Conservation (phyloP, 2,329 filamentous ascomycete species). For the Pyrenochaeta sp. region DNA sequence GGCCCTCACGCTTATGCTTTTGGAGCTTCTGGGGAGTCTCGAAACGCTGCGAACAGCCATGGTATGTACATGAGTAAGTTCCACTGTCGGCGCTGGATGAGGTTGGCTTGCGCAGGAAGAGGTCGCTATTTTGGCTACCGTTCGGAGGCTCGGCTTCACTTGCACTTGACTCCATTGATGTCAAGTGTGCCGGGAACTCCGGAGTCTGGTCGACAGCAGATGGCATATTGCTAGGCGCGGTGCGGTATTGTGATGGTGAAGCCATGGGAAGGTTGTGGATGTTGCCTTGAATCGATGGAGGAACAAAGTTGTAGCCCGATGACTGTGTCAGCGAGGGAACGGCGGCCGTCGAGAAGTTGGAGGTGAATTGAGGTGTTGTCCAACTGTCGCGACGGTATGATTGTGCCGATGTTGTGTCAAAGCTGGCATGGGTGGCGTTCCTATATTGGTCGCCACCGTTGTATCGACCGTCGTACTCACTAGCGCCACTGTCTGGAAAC, state of each 20-base stretch:
- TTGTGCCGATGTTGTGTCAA: slow-evolving; percentile 46
- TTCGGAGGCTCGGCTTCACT: slow-evolving; percentile 60
- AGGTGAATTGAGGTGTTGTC: slow-evolving; percentile 46
- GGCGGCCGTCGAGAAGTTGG: slow-evolving; percentile 43
- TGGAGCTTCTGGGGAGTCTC: slow-evolving; percentile 86
- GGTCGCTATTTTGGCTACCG: slow-evolving; percentile 52
- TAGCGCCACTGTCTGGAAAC: slow-evolving; percentile 70
- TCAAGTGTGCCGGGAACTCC: slow-evolving; percentile 67
- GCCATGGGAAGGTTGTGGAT: slow-evolving; percentile 44
- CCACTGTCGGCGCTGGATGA: slow-evolving; percentile 78
- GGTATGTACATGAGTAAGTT: slow-evolving; percentile 96
- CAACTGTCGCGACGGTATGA: slow-evolving; percentile 46
- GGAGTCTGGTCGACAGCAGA: slow-evolving; percentile 56
- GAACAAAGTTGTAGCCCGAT: slow-evolving; percentile 57
- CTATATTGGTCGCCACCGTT: slow-evolving; percentile 53
- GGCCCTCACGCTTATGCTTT: slow-evolving; percentile 94
- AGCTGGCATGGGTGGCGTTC: slow-evolving; percentile 46
- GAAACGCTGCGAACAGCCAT: slow-evolving; percentile 87
- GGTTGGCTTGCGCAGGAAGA: slow-evolving; percentile 62
- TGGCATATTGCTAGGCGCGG: slow-evolving; percentile 38
- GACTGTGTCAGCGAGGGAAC: slow-evolving; percentile 38
- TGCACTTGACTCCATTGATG: slow-evolving; percentile 68
- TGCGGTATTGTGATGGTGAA: slow-evolving; percentile 47
- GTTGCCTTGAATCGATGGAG: slow-evolving; percentile 50
- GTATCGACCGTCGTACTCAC: slow-evolving; percentile 59